Conservation (phyloP, 352 stramenopile species). For the Pythium angustatum region DNA sequence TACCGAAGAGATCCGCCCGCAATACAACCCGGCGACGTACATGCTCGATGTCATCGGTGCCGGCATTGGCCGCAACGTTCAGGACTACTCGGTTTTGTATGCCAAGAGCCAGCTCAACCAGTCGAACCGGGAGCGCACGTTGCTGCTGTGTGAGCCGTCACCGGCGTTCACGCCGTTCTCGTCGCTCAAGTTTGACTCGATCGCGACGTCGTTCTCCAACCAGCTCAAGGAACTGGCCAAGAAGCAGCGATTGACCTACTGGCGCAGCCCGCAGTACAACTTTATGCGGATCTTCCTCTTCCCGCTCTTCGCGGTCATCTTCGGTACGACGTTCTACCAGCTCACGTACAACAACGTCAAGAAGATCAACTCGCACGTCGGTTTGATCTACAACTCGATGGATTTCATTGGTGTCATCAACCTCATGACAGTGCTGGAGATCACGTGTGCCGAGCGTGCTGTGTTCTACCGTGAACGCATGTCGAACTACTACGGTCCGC, state of each 20-base stretch:
- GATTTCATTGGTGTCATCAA: constrained; percentile 64
- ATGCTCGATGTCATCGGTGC: no score
- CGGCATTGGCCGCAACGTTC: no score
- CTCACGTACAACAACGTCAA: constrained; percentile 31
- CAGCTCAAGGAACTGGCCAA: no score
- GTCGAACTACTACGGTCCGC: constrained; percentile 71
- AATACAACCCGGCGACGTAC: constrained; percentile 91
- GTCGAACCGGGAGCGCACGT: no score
- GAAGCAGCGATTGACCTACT: constrained; percentile 51
- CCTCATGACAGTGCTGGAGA: constrained; percentile 59
- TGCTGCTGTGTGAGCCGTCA: no score
- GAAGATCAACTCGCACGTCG: constrained; percentile 57
- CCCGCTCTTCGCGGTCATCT: constrained; percentile 48
- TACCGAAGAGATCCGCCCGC: constrained; percentile 58
- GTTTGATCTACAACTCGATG: constrained; percentile 66
- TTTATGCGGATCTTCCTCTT: constrained; percentile 55
- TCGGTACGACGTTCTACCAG: constrained; percentile 60
- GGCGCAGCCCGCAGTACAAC: constrained; percentile 53
- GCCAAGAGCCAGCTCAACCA: no score
- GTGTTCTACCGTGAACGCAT: constrained; percentile 69
- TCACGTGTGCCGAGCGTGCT: constrained; percentile 50
- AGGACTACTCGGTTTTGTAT: no score
- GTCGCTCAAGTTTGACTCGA: constrained; percentile 43
- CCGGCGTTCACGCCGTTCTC: constrained; percentile 39
- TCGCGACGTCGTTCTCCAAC: no score